phyloP scores from a whole-genome alignment of 2,329 filamentous ascomycete genomes.

The Aspergillus amoenus region DNA sequence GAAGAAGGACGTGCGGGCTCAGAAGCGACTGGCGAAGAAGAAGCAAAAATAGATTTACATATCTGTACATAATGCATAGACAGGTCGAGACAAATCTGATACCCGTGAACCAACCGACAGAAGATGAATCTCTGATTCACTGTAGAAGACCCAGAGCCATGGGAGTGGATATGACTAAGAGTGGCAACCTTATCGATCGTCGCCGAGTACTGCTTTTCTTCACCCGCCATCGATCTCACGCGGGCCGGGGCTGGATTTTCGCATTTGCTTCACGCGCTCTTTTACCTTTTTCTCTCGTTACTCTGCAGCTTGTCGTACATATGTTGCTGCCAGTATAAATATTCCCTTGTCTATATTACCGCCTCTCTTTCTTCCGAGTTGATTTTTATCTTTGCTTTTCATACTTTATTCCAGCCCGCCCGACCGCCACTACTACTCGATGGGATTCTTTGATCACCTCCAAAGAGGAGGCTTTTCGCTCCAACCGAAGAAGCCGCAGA shows the following conservation, averaged over 20 bases:
- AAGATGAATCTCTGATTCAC: background rate
- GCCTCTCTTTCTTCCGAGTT: conserved; percentile 2
- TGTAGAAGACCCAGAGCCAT: conserved; percentile 1
- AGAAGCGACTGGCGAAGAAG: conserved; percentile 79
- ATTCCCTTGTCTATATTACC: conserved; percentile 5
- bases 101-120: background rate
- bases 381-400: conserved; percentile 4
- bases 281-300: conserved; percentile 11
- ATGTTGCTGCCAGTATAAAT: conserved; percentile 6
- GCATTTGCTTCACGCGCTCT: conserved; percentile 7
- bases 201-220: conserved; percentile 9
- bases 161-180: conserved; percentile 12
- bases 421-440: conserved; percentile 22
- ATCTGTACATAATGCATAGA: conserved; percentile 3
- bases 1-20: conserved; percentile 92
- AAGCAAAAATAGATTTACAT: conserved; percentile 48
- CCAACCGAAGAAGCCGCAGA: conserved; percentile 42
- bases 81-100: conserved; percentile 7
- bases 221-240: conserved; percentile 1
- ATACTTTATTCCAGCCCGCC: conserved; percentile 1
- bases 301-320: conserved; percentile 8
- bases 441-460: conserved; percentile 48
- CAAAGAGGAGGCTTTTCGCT: conserved; percentile 44
- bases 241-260: background rate
- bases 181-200: conserved; percentile 19